Conservation (phyloP, 805 yeast species). For the Monosporozyma aquatica region DNA sequence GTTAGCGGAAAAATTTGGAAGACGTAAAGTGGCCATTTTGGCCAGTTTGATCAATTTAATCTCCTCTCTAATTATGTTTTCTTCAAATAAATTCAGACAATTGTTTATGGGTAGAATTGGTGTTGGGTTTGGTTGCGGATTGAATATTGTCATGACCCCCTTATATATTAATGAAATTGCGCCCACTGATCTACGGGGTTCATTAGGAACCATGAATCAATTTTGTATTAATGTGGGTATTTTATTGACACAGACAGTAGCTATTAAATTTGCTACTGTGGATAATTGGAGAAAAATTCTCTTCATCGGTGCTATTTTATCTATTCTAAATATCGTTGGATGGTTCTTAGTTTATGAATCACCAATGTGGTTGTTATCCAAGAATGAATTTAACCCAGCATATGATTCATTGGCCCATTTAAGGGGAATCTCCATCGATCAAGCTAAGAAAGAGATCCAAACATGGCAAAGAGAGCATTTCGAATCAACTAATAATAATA, state of each 20-base stretch:
- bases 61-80: slow-evolving; percentile 57
- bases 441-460: slow-evolving; percentile 18
- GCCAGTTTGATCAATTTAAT: slow-evolving; percentile 43
- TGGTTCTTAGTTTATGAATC: slow-evolving; percentile 53
- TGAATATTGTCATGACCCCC: slow-evolving; percentile 78
- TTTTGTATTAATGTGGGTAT: slow-evolving; percentile 81
- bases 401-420: slow-evolving; percentile 29
- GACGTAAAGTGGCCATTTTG: slow-evolving; percentile 43
- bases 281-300: slow-evolving; percentile 67
- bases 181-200: slow-evolving; percentile 60
- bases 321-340: slow-evolving; percentile 39
- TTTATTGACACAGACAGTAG: slow-evolving; percentile 64
- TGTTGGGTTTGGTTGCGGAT: slow-evolving; percentile 83
- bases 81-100: slow-evolving; percentile 34
- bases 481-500: background rate
- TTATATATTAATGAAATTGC: slow-evolving; percentile 72
- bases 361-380: slow-evolving; percentile 65
- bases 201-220: slow-evolving; percentile 85
- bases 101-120: slow-evolving; percentile 63
- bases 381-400: slow-evolving; percentile 29
- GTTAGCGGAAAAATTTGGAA: slow-evolving; percentile 57
- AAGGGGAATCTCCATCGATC: slow-evolving; percentile 16
- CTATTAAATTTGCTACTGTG: slow-evolving; percentile 57
- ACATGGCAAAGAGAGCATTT: slow-evolving; percentile 13
- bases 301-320: slow-evolving; percentile 49